Evolutionary conservation across 2,329 filamentous ascomycete species (phyloP), one percentile per base, ranked within the genome.

Genomic region (Apiospora hydei): DNA sequence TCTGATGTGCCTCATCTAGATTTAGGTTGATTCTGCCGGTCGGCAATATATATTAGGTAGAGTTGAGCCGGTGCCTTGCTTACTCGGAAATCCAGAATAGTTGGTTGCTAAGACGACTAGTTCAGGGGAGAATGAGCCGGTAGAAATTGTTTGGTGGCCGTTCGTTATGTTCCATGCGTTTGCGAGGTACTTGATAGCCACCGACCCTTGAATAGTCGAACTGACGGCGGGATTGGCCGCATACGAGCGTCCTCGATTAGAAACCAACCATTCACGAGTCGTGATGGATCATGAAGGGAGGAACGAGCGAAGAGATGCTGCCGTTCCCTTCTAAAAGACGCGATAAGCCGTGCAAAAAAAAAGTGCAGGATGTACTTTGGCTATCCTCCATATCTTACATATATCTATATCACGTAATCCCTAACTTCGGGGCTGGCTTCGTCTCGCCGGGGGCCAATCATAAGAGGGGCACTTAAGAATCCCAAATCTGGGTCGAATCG

Each of bases 61-160:
- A 61, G 26, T 61, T 26, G 16, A 61, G 53, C 53, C 53, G 53
- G 53, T 34, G 53, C 34, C 57, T 41, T 64, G 21, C 30, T 64
- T 64, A 41, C 10, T 41, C 11, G 34, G 34, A 41, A 41, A 64
- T 41, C 57, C 57, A 21, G 34, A 38, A 34, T 64, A 64, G 57
- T 14, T 41, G 21, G 57, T 64, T 21, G 57, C 30, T 64, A 64
- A 38, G 34, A 41, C 21, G 57, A 41, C 18, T 64, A 64, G 57
- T 64, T 24, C 57, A 64, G 57, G 57, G 57, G 57, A 41, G 3
- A 21, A n/a, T 14, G 16, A 24, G 34, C 18, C 34, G 16, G 8
- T 21, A 61, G 1, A 3, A 8, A 38, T 38, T 34, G 30, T 61
- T n/a, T n/a, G 4, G 11, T 41, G 34, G 34, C 34, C 4, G 34